These are phyloP conservation scores for Lecanosticta acicola DNA, from an alignment of 2,329 filamentous ascomycete genomes.

Conservation along the genomic window DNA sequence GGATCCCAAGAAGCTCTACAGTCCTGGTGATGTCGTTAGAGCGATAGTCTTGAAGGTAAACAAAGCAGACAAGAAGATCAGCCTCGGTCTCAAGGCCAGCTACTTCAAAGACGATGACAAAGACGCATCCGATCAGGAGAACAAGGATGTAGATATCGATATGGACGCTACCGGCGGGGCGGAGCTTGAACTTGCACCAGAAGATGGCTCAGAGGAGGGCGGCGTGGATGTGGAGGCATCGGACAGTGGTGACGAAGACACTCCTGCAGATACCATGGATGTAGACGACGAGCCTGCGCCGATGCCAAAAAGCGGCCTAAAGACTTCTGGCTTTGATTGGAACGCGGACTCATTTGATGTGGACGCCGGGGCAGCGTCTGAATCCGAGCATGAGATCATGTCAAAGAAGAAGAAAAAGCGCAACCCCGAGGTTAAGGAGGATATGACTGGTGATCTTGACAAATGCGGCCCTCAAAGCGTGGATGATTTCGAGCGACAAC, in stretches of 20 bases:
- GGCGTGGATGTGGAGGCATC: constrained; percentile 31
- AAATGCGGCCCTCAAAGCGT: constrained; percentile 80
- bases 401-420: constrained; percentile 58
- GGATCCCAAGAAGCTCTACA: constrained; percentile 84
- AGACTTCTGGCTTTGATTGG: constrained; percentile 81
- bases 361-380: constrained; percentile 49
- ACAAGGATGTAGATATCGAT: constrained; percentile 29
- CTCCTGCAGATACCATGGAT: constrained; percentile 43
- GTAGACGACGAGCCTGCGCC: constrained; percentile 30
- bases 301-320: constrained; percentile 46
- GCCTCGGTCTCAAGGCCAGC: constrained; percentile 86
- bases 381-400: constrained; percentile 50
- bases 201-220: constrained; percentile 13
- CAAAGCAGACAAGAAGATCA: constrained; percentile 68
- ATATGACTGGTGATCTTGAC: constrained; percentile 88
- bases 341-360: constrained; percentile 55
- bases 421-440: constrained; percentile 75
- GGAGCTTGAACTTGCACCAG: constrained; percentile 14
- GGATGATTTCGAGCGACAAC: constrained; percentile 86
- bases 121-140: constrained; percentile 39
- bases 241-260: constrained; percentile 45
- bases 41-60: constrained; percentile 80
- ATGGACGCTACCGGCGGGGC: constrained; percentile 35
- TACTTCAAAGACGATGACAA: constrained; percentile 66
- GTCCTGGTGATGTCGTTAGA: constrained; percentile 87